Conservation (phyloP, 83 land plant species). For the Diphasiastrum complanatum region DNA sequence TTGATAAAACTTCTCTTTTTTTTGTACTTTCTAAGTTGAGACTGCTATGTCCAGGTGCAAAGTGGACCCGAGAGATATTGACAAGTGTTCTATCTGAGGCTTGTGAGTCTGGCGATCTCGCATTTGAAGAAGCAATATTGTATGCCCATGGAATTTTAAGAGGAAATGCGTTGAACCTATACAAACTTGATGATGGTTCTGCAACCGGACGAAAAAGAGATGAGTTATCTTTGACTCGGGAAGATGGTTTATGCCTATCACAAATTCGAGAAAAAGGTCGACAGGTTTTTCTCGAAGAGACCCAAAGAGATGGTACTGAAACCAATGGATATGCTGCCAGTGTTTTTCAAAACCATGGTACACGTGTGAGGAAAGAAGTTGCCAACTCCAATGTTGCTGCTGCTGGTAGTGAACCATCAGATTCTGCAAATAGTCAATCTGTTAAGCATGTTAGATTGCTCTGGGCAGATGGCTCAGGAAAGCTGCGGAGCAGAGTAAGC, state of each 20-base stretch:
- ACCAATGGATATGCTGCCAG: no score
- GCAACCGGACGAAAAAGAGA: slow-evolving; percentile 16
- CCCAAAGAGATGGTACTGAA: no score
- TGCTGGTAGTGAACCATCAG: no score
- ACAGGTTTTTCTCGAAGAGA: no score
- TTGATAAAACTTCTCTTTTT: background rate
- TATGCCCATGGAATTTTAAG: slow-evolving; percentile 64
- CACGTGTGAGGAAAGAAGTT: no score
- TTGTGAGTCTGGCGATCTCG: slow-evolving; percentile 77
- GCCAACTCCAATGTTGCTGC: no score
- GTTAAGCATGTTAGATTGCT: slow-evolving; percentile 61
- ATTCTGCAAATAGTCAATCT: background rate
- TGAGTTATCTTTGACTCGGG: background rate
- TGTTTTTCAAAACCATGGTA: no score
- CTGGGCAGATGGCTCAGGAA: slow-evolving; percentile 94
- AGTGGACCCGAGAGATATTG: slow-evolving; percentile 64
- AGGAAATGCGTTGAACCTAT: slow-evolving; percentile 54
- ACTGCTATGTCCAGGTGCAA: slow-evolving; percentile 50
- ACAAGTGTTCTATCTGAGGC: slow-evolving; percentile 60
- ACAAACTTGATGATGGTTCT: slow-evolving; percentile 41
- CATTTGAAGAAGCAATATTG: slow-evolving; percentile 60
- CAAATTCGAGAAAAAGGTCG: background rate
- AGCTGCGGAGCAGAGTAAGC: slow-evolving; percentile 81
- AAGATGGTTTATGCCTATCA: background rate
- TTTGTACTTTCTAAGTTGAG: no score